Conservation (phyloP, 495 filamentous ascomycete species). For the Jackrogersella minutella region DNA sequence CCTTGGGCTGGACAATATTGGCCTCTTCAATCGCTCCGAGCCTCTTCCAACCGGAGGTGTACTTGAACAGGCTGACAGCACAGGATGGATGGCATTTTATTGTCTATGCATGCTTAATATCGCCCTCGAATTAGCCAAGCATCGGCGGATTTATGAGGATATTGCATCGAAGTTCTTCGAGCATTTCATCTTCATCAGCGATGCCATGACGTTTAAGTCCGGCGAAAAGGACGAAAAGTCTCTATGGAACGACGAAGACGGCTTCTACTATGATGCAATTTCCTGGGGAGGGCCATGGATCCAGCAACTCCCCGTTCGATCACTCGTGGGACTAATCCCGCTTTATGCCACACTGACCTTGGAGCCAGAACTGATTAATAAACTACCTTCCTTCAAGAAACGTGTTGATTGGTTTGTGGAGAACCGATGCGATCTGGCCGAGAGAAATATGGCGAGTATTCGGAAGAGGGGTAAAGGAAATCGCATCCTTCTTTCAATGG, state of each 20-base stretch:
- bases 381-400: slow-evolving; percentile 92
- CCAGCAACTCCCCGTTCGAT: slow-evolving; percentile 89
- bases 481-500: slow-evolving; percentile 82
- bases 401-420: slow-evolving; percentile 92
- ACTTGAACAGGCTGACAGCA: slow-evolving; percentile 95
- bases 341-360: slow-evolving; percentile 90
- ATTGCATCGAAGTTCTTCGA: slow-evolving; percentile 99
- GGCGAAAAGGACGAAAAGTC: slow-evolving; percentile 79
- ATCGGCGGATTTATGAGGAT: slow-evolving; percentile 95
- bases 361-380: slow-evolving; percentile 91
- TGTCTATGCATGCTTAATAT: slow-evolving; percentile 96
- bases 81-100: slow-evolving; percentile 99
- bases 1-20: slow-evolving; percentile 96
- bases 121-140: slow-evolving; percentile 90
- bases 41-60: slow-evolving; percentile 92
- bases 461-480: slow-evolving; percentile 86
- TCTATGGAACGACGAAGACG: slow-evolving; percentile 93
- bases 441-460: slow-evolving; percentile 93
- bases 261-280: slow-evolving; percentile 98
- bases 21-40: slow-evolving; percentile 97
- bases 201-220: slow-evolving; percentile 92
- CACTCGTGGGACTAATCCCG: slow-evolving; percentile 91
- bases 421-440: slow-evolving; percentile 81
- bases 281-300: slow-evolving; percentile 92
- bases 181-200: slow-evolving; percentile 96